phyloP scores from a whole-genome alignment of 805 yeast genomes.

The Candida vaughaniae region DNA sequence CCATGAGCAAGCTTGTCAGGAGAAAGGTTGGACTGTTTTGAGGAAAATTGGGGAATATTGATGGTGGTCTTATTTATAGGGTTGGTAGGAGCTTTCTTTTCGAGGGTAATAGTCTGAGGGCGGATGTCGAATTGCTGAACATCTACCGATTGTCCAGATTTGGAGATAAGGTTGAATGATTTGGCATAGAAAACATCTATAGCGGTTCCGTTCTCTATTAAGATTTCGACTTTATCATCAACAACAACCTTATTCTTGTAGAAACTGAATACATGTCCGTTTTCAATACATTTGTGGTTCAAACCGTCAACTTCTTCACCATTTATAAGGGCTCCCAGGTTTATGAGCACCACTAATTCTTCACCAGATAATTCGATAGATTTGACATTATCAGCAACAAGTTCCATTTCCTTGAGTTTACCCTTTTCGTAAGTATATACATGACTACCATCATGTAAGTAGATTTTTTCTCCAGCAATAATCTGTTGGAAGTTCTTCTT shows the following conservation, averaged over 20 bases:
- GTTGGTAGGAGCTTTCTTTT: background rate
- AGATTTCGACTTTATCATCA: background rate
- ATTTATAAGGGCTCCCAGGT: constrained; percentile 1
- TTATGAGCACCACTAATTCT: constrained; percentile 1
- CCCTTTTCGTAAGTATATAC: constrained; percentile 1
- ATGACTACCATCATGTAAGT: constrained; percentile 3
- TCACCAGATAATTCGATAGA: constrained; percentile 1
- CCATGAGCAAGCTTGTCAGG: constrained; percentile 10
- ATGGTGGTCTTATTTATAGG: background rate
- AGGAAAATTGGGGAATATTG: constrained; percentile 2
- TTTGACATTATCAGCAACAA: background rate
- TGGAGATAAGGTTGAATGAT: constrained; percentile 4
- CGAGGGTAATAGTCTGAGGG: constrained; percentile 1
- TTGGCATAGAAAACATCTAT: constrained; percentile 2
- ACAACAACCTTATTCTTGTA: constrained; percentile 1
- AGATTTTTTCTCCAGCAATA: constrained; percentile 8
- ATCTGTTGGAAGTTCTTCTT: constrained; percentile 2
- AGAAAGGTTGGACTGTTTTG: constrained; percentile 6
- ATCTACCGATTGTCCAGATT: constrained; percentile 6
- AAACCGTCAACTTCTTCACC: background rate
- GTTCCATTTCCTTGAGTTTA: constrained; percentile 1
- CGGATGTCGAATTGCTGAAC: background rate
- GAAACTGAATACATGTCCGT: constrained; percentile 1
- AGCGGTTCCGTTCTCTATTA: background rate
- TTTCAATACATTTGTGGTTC: background rate